phyloP scores from a whole-genome alignment of 306 rosid genomes.

The Sphenostylis stenocarpa region DNA sequence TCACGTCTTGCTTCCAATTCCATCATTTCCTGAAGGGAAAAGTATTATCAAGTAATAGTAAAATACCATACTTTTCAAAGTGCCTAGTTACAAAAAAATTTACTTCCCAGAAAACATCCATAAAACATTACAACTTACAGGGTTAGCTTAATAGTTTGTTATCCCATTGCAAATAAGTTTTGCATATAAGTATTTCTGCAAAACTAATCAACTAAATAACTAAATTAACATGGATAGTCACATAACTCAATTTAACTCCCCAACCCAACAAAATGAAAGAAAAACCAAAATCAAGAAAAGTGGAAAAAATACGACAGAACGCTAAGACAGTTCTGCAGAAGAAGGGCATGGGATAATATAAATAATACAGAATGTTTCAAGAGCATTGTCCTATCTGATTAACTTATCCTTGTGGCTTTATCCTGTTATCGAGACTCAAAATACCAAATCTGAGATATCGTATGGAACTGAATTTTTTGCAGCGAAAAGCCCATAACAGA shows the following conservation, averaged over 20 bases:
- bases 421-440: not conserved
- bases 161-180: not conserved
- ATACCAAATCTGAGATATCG: not conserved
- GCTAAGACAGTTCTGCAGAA: not conserved
- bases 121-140: not conserved
- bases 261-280: not conserved
- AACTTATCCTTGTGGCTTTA: not conserved
- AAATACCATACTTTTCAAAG: not conserved
- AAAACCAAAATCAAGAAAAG: not conserved
- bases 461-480: not conserved
- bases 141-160: not conserved
- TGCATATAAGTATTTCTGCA: not conserved
- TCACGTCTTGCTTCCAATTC: constrained; percentile 90
- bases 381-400: not conserved
- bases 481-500: not conserved
- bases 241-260: not conserved
- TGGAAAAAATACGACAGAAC: not conserved
- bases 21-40: constrained; percentile 64
- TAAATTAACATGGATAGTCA: constrained; percentile 2
- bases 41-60: constrained; percentile 28
- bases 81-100: not conserved
- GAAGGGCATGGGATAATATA: not conserved
- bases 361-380: constrained; percentile 15
- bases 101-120: constrained; percentile 9
- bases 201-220: not conserved